Evolutionary conservation across 305 asterid genomes (phyloP), one percentile per base, ranked within the genome.

Genomic region (Fraxinus latifolia): DNA sequence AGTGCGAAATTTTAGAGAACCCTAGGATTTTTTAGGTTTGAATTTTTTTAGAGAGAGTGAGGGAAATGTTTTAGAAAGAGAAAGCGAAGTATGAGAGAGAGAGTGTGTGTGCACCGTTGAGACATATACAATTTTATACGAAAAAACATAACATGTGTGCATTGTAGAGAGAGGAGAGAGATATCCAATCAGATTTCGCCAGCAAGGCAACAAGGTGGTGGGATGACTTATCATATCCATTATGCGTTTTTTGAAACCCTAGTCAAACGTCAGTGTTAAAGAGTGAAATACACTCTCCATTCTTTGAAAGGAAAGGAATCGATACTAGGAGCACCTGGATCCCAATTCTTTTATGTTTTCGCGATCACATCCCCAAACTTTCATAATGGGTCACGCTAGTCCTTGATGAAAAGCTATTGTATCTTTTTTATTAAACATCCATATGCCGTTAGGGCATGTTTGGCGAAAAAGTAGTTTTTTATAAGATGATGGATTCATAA

Each of bases 21-120:
- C 72, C 72, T 62, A 62, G 72, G 72, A 62, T 23, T 23, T 62
- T 62, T 62, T 62, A 62, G 72, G 72, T 62, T 62, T 62, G 72
- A 62, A 62, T 8, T 62, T 62, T 23, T 23, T 62, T 25, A 62
- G 72, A 62, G 72, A 62, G 72, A 62, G 72, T 23, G 72, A 62
- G 33, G n/a, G 72, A 62, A 62, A 62, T 62, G 72, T 60, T 62
- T 62, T 62, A 62, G 72, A 62, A 62, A 62, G 72, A 62, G 72
- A 62, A 3, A 8, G 70, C 32, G 31, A 60, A 7, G 31, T 60
- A 21, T 58, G 68, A n/a, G 65, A 53, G 65, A 58, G 68, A 58
- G 25, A 44, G 55, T 5, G 72, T 21, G 32, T 23, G 72, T 3
- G 72, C 33, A 9, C 72, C 5, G 72, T 62, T 8, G 33, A 62